phyloP scores from a whole-genome alignment of 345 rosid species.

The Raphanus sativus region DNA sequence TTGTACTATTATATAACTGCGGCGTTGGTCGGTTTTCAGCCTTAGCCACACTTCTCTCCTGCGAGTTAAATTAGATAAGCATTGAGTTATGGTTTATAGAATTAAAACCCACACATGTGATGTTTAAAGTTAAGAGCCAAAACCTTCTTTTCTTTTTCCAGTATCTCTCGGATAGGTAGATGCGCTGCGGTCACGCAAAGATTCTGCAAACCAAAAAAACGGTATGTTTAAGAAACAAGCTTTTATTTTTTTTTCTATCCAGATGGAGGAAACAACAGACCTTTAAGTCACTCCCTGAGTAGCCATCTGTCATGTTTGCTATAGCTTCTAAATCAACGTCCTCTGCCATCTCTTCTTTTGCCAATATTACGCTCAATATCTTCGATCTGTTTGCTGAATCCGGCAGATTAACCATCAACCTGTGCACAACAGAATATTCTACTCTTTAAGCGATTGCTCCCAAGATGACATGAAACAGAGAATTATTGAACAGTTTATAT shows the following conservation, averaged over 20 bases:
- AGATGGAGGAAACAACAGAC: slow-evolving; percentile 35
- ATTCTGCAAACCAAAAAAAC: slow-evolving; percentile 53
- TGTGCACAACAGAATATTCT: slow-evolving; percentile 41
- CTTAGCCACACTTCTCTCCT: slow-evolving; percentile 69
- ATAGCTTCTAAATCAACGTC: slow-evolving; percentile 74
- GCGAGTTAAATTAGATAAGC: slow-evolving; percentile 21
- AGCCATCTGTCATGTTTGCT: slow-evolving; percentile 93
- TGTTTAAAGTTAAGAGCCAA: slow-evolving; percentile 21
- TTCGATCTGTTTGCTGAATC: slow-evolving; percentile 79
- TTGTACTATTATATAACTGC: slow-evolving; percentile 56
- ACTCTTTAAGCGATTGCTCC: background rate
- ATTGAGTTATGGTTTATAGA: background rate
- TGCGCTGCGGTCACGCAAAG: slow-evolving; percentile 94
- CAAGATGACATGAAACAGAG: background rate
- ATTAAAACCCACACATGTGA: background rate
- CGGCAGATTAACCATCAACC: slow-evolving; percentile 95
- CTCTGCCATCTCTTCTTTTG: slow-evolving; percentile 77
- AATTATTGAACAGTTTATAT: background rate
- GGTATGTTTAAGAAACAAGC: background rate
- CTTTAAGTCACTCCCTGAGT: slow-evolving; percentile 97
- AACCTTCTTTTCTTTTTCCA: slow-evolving; percentile 92
- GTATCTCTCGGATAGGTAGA: slow-evolving; percentile 84
- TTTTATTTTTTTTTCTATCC: background rate
- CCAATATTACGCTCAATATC: slow-evolving; percentile 75
- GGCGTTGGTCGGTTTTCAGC: slow-evolving; percentile 68